Evolutionary conservation across 371 early-diverging fungal species (phyloP).

Genomic region (Saksenaea oblongispora): DNA sequence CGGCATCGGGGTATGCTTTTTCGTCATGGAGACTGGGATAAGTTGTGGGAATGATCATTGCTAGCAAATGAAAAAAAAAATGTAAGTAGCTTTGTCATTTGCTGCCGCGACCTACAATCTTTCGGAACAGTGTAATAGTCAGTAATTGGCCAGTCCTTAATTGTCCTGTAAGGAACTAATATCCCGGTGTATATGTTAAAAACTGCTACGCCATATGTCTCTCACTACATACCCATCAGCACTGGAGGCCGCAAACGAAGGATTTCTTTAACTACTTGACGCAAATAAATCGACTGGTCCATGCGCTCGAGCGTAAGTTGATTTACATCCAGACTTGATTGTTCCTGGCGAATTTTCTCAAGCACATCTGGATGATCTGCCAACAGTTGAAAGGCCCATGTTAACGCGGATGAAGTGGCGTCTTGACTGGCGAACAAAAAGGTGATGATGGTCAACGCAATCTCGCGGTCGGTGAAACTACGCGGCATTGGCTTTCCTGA

Average conservation of each 20-base stretch:
- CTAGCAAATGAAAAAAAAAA: constrained; percentile 4
- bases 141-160: constrained; percentile 32
- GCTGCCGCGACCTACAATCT: constrained; percentile 14
- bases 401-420: constrained; percentile 28
- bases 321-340: constrained; percentile 73
- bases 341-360: constrained; percentile 23
- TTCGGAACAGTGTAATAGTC: constrained; percentile 37
- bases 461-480: constrained; percentile 22
- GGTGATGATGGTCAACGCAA: constrained; percentile 27
- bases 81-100: not conserved
- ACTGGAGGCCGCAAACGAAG: constrained; percentile 26
- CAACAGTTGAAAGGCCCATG: constrained; percentile 31
- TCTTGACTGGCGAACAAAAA: constrained; percentile 31
- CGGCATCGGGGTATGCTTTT: constrained; percentile 36
- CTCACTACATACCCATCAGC: constrained; percentile 12
- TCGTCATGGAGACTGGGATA: constrained; percentile 45
- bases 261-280: constrained; percentile 28
- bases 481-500: constrained; percentile 17
- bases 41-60: constrained; percentile 44
- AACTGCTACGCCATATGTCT: not conserved
- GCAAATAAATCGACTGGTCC: constrained; percentile 44
- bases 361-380: constrained; percentile 30
- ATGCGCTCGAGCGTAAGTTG: constrained; percentile 79
- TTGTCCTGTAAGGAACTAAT: constrained; percentile 37
- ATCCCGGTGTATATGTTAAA: not conserved